Percentiles rank a stretch among this genome's conserved stretches.
Evolutionary conservation across 2,329 filamentous ascomycete genomes (phyloP).

Genomic region (Penicillium freii): DNA sequence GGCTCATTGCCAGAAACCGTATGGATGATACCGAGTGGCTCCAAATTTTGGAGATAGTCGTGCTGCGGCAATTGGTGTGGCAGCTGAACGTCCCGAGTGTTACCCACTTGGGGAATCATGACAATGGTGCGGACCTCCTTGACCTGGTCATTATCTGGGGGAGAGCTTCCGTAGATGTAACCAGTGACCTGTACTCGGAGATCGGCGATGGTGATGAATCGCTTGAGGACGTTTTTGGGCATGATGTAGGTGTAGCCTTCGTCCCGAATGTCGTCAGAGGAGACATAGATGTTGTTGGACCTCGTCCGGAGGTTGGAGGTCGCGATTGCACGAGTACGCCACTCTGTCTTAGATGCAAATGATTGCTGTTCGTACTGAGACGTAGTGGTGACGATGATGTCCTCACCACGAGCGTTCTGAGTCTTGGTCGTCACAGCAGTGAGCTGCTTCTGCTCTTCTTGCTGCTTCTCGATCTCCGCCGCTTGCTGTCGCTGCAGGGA

Average conservation of each 20-base stretch:
- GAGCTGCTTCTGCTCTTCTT: conserved; percentile 92
- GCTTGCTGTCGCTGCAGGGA: conserved; percentile 98
- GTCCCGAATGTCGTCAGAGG: conserved; percentile 86
- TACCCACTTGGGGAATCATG: conserved; percentile 95
- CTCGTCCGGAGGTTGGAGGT: conserved; percentile 92
- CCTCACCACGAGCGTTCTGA: conserved; percentile 93
- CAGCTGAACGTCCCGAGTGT: conserved; percentile 84
- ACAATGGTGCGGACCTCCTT: conserved; percentile 97
- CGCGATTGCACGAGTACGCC: conserved; percentile 94
- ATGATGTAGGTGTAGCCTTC: conserved; percentile 96
- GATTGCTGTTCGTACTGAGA: conserved; percentile 97
- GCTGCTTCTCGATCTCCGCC: conserved; percentile 97
- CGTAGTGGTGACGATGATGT: conserved; percentile 97
- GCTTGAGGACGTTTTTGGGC: conserved; percentile 98
- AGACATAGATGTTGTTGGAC: conserved; percentile 98
- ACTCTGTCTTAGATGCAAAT: conserved; percentile 98
- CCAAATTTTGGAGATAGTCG: conserved; percentile 80
- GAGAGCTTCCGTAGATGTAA: conserved; percentile 89
- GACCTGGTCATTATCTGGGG: conserved; percentile 90
- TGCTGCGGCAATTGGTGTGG: conserved; percentile 88
- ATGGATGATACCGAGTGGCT: conserved; percentile 92
- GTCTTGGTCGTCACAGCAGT: conserved; percentile 98
- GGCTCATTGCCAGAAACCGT: conserved; percentile 93
- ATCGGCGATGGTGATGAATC: conserved; percentile 96
- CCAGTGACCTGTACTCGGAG: conserved; percentile 94